These are phyloP conservation scores for Cyberlindnera nakhonratchasimensis DNA, from an alignment of 805 yeast genomes.

Conservation along the genomic window DNA sequence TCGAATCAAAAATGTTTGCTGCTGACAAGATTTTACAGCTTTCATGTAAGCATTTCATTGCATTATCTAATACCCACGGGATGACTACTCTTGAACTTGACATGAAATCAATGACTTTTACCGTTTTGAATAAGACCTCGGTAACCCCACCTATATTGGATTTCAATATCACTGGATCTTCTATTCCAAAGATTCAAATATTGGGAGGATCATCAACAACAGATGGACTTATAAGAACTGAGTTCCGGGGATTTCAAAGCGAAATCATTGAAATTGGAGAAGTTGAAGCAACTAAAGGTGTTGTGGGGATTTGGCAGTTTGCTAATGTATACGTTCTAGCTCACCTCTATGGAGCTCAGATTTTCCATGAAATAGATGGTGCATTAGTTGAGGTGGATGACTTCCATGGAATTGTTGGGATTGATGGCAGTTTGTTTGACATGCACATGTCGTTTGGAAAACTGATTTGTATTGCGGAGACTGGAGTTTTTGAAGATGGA, in stretches of 20 bases:
- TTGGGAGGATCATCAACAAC: slow-evolving; percentile 22
- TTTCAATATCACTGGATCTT: slow-evolving; percentile 21
- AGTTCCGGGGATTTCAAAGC: slow-evolving; percentile 20
- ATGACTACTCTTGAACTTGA: slow-evolving; percentile 8
- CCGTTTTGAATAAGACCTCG: not conserved
- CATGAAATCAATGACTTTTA: not conserved
- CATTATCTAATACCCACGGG: slow-evolving; percentile 11
- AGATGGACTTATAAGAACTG: slow-evolving; percentile 23
- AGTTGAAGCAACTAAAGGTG: not conserved
- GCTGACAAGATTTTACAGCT: slow-evolving; percentile 12
- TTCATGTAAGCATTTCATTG: not conserved
- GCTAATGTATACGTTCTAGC: slow-evolving; percentile 11
- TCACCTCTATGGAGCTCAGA: slow-evolving; percentile 8
- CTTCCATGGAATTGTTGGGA: slow-evolving; percentile 7
- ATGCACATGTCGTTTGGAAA: slow-evolving; percentile 3
- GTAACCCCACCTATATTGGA: slow-evolving; percentile 24
- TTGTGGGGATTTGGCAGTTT: slow-evolving; percentile 18
- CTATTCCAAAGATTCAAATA: slow-evolving; percentile 23
- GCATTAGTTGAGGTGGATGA: slow-evolving; percentile 3
- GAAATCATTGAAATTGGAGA: not conserved
- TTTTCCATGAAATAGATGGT: not conserved
- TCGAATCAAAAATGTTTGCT: slow-evolving; percentile 1
- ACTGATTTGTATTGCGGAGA: slow-evolving; percentile 14
- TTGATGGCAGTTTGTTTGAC: slow-evolving; percentile 21
- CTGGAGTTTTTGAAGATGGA: slow-evolving; percentile 22